These are phyloP conservation scores for Kalanchoe fedtschenkoi DNA, from an alignment of 164 flowering plant species.

Conservation along the genomic window DNA sequence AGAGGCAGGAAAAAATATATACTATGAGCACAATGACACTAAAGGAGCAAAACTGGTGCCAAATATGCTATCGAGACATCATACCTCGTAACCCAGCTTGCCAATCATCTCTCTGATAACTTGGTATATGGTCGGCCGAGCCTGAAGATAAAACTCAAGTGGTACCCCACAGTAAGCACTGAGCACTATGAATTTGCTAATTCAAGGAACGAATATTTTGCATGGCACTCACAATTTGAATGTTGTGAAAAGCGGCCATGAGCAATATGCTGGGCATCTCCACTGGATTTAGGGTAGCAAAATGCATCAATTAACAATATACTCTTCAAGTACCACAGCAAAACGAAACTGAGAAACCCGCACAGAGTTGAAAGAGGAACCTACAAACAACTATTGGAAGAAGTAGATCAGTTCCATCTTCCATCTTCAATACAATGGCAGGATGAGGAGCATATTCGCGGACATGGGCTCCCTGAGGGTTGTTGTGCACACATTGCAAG, in stretches of 20 bases:
- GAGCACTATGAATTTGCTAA: too few species aligned
- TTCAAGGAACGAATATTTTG: not conserved
- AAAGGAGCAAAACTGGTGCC: not conserved
- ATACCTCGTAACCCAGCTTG: conserved; percentile 84
- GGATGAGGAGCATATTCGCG: conserved; percentile 96
- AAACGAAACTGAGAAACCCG: not conserved
- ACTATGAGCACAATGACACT: not conserved
- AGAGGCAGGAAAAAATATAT: not conserved
- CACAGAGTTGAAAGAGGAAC: conserved; percentile 16
- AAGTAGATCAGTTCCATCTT: conserved; percentile 94
- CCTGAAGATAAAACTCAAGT: conserved; percentile 27
- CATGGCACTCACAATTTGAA: conserved; percentile 64
- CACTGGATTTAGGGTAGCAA: conserved; percentile 39
- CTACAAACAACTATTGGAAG: conserved; percentile 96
- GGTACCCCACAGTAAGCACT: not conserved
- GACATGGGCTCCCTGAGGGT: conserved; percentile 78
- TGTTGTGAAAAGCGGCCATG: conserved; percentile 94
- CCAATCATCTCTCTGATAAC: conserved; percentile 87
- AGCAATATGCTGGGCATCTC: conserved; percentile 95
- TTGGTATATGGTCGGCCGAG: conserved; percentile 92
- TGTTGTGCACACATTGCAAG: conserved; percentile 80
- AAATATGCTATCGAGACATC: not conserved
- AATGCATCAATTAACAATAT: not conserved
- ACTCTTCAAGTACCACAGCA: not conserved
- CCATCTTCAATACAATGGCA: conserved; percentile 96